Base-by-base conservation (phyloP, 2,329 filamentous ascomycete genomes). In the Pseudopyricularia javanii region DNA sequence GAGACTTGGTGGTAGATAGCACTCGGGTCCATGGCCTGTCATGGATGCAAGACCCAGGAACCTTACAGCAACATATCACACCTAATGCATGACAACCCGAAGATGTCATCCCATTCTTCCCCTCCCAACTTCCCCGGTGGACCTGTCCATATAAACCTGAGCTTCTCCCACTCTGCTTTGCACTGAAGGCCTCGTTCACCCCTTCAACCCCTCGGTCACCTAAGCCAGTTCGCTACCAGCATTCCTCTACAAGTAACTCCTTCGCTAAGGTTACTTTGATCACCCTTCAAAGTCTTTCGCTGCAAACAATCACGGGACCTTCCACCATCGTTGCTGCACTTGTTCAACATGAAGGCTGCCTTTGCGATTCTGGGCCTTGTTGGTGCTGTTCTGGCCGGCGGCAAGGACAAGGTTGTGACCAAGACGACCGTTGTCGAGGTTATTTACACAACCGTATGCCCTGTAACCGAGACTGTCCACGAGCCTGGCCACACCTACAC, bases 371-470 rank as follows among this genome's bases (percentile, higher is more conserved):
- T 67, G 40, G 60, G 59, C 52, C 57, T 67, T 28, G 62, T 60
- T 56, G 56, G 58, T 37, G 59, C 65, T 52, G 58, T 60, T 49
- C 28, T 66, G 50, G 62, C 59, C 7, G 53, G 57, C 54, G 54
- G 53, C 53, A 17, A 50, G 28, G 33, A 57, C 50, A 34, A 35
- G 28, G 24, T 33, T 15, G 45, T 40, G 26, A 47, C 49, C 26
- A 69, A 64, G n/a, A 63, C 62, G 7, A 64, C 59, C 3, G 55
- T 63, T 51, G 56, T 67, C 3, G 60, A 62, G 32, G 58, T 70
- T 35, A 70, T 68, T 24, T 71, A 70, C 59, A 71, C 69, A 1
- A 70, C 66, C 20, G 54, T 61, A 30, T 66, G 64, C 57, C 64
- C 66, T 6, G 58, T 62, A 4, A 67, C 64, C 0, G 63, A 68